phyloP scores from a whole-genome alignment of 108 stramenopile genomes.

The Poteriospumella lacustris region DNA sequence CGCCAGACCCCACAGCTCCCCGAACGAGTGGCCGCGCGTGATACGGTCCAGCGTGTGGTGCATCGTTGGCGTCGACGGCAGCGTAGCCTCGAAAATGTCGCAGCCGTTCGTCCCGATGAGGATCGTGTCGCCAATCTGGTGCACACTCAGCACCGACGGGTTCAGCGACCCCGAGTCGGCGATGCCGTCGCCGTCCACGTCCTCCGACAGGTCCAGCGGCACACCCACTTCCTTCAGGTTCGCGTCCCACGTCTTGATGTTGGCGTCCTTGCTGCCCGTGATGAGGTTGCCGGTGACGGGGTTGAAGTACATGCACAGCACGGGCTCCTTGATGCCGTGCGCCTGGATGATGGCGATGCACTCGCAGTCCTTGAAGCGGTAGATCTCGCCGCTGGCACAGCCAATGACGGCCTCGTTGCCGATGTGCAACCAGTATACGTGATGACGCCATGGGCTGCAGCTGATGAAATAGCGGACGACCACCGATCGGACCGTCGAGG shows the following conservation, averaged over 20 bases:
- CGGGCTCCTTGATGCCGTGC: constrained; percentile 16
- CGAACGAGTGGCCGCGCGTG: constrained; percentile 46
- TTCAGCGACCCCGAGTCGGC: constrained; percentile 3
- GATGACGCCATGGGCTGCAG: too few relatives aligned
- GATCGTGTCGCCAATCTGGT: neutral
- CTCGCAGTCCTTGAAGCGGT: neutral
- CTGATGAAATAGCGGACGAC: too few relatives aligned
- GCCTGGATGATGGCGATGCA: constrained; percentile 6
- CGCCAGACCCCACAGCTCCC: constrained; percentile 53
- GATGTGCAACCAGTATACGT: too few relatives aligned
- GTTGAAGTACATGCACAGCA: constrained; percentile 22
- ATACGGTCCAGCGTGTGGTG: neutral
- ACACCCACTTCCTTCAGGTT: neutral
- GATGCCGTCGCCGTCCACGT: constrained; percentile 18
- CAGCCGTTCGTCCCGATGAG: constrained; percentile 22
- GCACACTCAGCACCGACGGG: neutral
- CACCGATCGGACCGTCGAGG: too few relatives aligned
- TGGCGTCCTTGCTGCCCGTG: constrained; percentile 8
- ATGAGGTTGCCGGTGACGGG: neutral
- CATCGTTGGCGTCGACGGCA: neutral
- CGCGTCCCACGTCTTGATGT: constrained; percentile 23
- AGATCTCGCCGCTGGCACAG: constrained; percentile 28
- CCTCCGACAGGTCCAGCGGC: constrained; percentile 11
- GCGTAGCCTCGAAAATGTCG: constrained; percentile 12
- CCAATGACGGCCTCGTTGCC: constrained; percentile 1